phyloP scores from a whole-genome alignment of 1,139 yeast genomes.

The Geotrichum klebahnii region DNA sequence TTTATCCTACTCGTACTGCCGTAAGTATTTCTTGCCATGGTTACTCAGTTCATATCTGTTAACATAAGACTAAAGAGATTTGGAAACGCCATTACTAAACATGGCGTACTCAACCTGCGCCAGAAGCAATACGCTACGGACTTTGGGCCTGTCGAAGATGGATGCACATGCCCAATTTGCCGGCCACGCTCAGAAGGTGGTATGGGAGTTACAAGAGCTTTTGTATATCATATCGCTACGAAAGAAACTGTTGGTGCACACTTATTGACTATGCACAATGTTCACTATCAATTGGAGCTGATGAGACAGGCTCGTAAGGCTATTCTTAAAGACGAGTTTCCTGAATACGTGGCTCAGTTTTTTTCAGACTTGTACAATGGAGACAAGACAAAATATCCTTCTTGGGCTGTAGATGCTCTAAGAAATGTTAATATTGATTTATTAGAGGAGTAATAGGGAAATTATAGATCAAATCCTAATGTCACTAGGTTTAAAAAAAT shows the following conservation, averaged over 20 bases:
- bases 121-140: constrained; percentile 39
- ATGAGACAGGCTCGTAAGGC: constrained; percentile 43
- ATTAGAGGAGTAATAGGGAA: constrained; percentile 16
- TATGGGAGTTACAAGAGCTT: constrained; percentile 41
- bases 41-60: too few species aligned
- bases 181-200: constrained; percentile 36
- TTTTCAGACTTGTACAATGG: constrained; percentile 38
- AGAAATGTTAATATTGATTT: constrained; percentile 38
- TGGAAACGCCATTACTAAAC: constrained; percentile 45
- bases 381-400: constrained; percentile 38
- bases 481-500: not conserved
- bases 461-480: too few species aligned
- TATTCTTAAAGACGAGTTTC: constrained; percentile 41
- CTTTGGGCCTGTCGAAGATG: constrained; percentile 40
- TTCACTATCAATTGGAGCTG: constrained; percentile 43
- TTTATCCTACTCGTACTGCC: constrained; percentile 47
- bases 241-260: constrained; percentile 47
- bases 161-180: constrained; percentile 45
- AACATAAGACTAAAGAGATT: constrained; percentile 32
- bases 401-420: constrained; percentile 45
- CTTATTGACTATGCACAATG: constrained; percentile 44
- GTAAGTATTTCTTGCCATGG: constrained; percentile 17
- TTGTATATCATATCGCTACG: constrained; percentile 40
- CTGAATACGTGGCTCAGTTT: constrained; percentile 39
- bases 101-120: constrained; percentile 40